Evolutionary conservation across 306 rosid genomes (phyloP), one percentile per base, ranked within the genome.

Genomic region (Canavalia gladiata): DNA sequence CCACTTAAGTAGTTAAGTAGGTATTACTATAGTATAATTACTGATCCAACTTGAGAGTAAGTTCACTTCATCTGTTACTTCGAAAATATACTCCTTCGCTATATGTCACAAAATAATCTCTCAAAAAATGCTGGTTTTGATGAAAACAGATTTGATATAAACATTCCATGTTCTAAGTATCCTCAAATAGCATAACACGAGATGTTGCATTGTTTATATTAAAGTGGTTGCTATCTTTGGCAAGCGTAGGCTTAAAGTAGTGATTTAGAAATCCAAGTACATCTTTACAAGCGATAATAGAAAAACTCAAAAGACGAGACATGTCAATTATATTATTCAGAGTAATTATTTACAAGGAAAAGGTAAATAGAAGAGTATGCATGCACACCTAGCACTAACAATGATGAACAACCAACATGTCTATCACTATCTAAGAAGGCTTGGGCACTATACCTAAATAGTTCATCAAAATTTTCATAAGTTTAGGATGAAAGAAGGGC

Each of bases 401-500:
- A 42, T 70, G 74, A 77, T 77, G 75, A 83, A 71, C 80, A 69
- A 51, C 60, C 43, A 31, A 70, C 25, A 43, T 80, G 13, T 49
- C 13, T 72, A 71, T 33, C 5, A 63, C 72, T 69, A 18, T 18
- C 25, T 18, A 18, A 18, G 62, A 57, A 82, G 49, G 52, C 25
- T 35, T 71, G 3, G 0, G 37, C 69, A 62, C 73, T 62, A 3
- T 63, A 43, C 60, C 76, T 25, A 58, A 82, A 41, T 49, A 43
- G 51, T 63, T 71, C 62, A 70, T 43, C 34, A 77, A 77, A 76
- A 82, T 8, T 58, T 76, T 33, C 86, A 82, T 4, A 12, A 42
- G 62, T 29, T 47, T 7, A 11, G 62, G 37, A 54, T 46, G 30
- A 75, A 5, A 43, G 41, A 45, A 57, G 46, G 34, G 28, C 46